Conservation (phyloP, 345 rosid genomes). For the Murraya paniculata region DNA sequence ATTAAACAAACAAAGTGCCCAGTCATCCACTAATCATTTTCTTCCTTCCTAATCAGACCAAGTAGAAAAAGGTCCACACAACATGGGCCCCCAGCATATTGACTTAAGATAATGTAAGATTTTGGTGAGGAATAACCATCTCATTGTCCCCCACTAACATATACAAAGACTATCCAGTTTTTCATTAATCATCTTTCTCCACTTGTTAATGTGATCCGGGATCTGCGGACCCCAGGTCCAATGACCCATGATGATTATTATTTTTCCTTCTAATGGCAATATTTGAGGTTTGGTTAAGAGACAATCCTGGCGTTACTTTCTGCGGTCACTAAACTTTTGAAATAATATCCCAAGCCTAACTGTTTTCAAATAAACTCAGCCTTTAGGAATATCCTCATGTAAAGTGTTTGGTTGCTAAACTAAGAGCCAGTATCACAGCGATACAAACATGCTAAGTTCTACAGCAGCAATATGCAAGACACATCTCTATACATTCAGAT, state of each 20-base stretch:
- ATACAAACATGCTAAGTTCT: background rate
- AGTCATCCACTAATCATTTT: constrained; percentile 30
- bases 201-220: constrained; percentile 24
- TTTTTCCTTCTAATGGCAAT: constrained; percentile 13
- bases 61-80: constrained; percentile 13
- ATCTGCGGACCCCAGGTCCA: constrained; percentile 6
- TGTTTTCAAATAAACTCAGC: background rate
- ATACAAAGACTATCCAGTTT: background rate
- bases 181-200: constrained; percentile 11
- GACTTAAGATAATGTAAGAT: constrained; percentile 7
- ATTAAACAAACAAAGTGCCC: constrained; percentile 19
- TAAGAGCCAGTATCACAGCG: background rate
- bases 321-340: background rate
- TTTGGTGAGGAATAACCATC: constrained; percentile 6
- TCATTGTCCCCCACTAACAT: constrained; percentile 20
- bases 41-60: constrained; percentile 15
- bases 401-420: background rate
- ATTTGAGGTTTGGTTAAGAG: constrained; percentile 21
- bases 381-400: background rate
- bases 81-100: constrained; percentile 13
- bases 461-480: constrained; percentile 5
- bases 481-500: constrained; percentile 12
- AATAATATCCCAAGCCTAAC: background rate
- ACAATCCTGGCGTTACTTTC: constrained; percentile 2
- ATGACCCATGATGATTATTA: constrained; percentile 6